phyloP scores from a whole-genome alignment of 805 yeast genomes.

The Candida hispaniensis region DNA sequence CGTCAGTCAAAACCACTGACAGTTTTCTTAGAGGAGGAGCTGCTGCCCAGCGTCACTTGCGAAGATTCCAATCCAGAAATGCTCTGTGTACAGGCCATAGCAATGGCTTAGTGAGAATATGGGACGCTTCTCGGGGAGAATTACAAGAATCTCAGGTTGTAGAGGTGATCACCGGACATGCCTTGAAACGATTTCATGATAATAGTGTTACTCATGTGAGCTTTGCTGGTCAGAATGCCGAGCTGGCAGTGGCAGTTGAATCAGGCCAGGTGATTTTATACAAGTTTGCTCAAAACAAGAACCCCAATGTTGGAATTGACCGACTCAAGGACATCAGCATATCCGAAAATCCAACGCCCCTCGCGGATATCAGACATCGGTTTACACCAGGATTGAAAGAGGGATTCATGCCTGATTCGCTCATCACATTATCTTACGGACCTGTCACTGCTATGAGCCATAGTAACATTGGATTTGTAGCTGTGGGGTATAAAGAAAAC shows the following conservation, averaged over 20 bases:
- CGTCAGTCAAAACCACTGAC: conserved; percentile 32
- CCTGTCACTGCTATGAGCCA: conserved; percentile 51
- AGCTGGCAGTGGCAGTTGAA: conserved; percentile 55
- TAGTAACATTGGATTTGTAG: conserved; percentile 76
- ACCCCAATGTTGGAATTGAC: conserved; percentile 19
- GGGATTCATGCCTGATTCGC: conserved; percentile 51
- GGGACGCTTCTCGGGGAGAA: conserved; percentile 76
- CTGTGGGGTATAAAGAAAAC: conserved; percentile 70
- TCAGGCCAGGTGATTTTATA: conserved; percentile 69
- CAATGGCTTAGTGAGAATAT: conserved; percentile 67
- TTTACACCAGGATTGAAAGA: conserved; percentile 41
- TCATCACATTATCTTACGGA: conserved; percentile 38
- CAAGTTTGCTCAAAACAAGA: conserved; percentile 49
- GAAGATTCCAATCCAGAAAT: conserved; percentile 42
- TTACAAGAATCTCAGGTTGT: conserved; percentile 47
- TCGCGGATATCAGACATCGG: conserved; percentile 42
- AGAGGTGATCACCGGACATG: conserved; percentile 45
- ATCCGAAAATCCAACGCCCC: conserved; percentile 5
- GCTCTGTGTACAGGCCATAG: conserved; percentile 72
- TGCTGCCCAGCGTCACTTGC: conserved; percentile 42
- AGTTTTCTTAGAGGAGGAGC: conserved; percentile 70
- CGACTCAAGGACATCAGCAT: conserved; percentile 4
- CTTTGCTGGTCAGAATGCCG: conserved; percentile 68
- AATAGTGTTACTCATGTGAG: conserved; percentile 49
- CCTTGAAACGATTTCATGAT: conserved; percentile 33